A percentile compares a stretch with the other conserved stretches of the same genome.
phyloP scores from a whole-genome alignment of 805 yeast genomes.

The Torulaspora franciscae region DNA sequence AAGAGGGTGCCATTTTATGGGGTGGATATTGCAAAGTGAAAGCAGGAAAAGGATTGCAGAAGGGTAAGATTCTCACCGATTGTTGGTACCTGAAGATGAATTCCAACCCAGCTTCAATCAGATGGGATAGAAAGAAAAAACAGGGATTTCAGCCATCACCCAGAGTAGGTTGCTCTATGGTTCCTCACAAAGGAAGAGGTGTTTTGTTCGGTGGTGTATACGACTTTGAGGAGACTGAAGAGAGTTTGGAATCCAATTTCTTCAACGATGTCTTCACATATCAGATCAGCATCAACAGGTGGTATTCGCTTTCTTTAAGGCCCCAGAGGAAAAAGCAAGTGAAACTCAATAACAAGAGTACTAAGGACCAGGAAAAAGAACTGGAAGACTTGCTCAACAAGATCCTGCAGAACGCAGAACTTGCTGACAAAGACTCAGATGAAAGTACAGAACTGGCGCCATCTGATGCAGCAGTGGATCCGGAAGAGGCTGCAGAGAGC shows the following conservation, averaged over 20 bases:
- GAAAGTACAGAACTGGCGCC: slow-evolving; percentile 30
- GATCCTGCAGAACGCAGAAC: slow-evolving; percentile 66
- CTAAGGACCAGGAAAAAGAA: slow-evolving; percentile 62
- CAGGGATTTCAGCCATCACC: slow-evolving; percentile 90
- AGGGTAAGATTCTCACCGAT: slow-evolving; percentile 85
- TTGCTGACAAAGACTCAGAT: slow-evolving; percentile 49
- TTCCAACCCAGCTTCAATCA: slow-evolving; percentile 59
- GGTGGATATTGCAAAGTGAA: slow-evolving; percentile 95
- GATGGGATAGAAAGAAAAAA: slow-evolving; percentile 87
- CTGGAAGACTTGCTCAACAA: slow-evolving; percentile 75
- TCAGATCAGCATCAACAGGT: slow-evolving; percentile 79
- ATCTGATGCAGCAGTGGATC: slow-evolving; percentile 35
- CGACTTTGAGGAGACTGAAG: slow-evolving; percentile 94
- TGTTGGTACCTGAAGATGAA: slow-evolving; percentile 87
- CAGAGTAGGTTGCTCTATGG: slow-evolving; percentile 92
- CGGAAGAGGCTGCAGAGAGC: slow-evolving; percentile 28
- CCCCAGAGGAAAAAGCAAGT: slow-evolving; percentile 50
- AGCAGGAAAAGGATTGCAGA: slow-evolving; percentile 80
- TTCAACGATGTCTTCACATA: slow-evolving; percentile 77
- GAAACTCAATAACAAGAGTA: slow-evolving; percentile 42
- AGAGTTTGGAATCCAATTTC: slow-evolving; percentile 76
- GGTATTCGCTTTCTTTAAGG: slow-evolving; percentile 71
- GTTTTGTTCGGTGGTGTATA: slow-evolving; percentile 92
- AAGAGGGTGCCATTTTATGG: slow-evolving; percentile 78
- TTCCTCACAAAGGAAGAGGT: slow-evolving; percentile 85